Conservation (phyloP, 805 yeast species). For the Yamadazyma philogaea region DNA sequence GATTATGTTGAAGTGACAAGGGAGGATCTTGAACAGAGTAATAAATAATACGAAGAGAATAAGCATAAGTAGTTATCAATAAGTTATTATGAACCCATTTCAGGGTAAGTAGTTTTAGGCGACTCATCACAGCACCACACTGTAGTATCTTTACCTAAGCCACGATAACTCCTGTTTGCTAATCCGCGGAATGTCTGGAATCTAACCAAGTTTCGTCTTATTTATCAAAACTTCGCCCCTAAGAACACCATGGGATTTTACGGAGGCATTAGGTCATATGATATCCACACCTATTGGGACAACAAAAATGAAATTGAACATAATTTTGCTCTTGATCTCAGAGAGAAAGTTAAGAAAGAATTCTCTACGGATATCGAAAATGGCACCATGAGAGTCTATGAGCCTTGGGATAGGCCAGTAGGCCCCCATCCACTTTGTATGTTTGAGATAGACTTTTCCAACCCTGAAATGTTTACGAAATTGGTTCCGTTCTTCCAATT, state of each 20-base stretch:
- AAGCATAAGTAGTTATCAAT: background rate
- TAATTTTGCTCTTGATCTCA: slow-evolving; percentile 33
- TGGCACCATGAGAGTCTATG: slow-evolving; percentile 42
- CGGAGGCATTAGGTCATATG: slow-evolving; percentile 39
- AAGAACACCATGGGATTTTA: slow-evolving; percentile 13
- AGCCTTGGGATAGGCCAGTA: slow-evolving; percentile 45
- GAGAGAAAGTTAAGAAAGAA: slow-evolving; percentile 37
- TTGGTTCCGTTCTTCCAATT: slow-evolving; percentile 51
- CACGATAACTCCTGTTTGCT: too few relatives aligned
- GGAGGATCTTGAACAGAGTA: slow-evolving; percentile 6
- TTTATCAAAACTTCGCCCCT: too few relatives aligned
- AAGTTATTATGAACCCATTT: too few relatives aligned
- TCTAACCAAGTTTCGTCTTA: too few relatives aligned
- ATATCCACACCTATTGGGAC: slow-evolving; percentile 55
- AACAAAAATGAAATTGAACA: slow-evolving; percentile 31
- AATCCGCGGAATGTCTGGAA: too few relatives aligned
- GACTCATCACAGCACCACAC: too few relatives aligned
- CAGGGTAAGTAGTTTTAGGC: too few relatives aligned
- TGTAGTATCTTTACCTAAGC: too few relatives aligned
- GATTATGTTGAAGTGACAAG: slow-evolving; percentile 12
- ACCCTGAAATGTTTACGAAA: slow-evolving; percentile 42
- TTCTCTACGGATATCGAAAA: slow-evolving; percentile 41
- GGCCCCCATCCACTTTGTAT: slow-evolving; percentile 61
- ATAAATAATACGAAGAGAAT: too few relatives aligned
- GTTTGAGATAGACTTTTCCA: slow-evolving; percentile 55